These are phyloP conservation scores for Penicillium capsulatum DNA, from an alignment of 2,329 filamentous ascomycete genomes.

Conservation along the genomic window DNA sequence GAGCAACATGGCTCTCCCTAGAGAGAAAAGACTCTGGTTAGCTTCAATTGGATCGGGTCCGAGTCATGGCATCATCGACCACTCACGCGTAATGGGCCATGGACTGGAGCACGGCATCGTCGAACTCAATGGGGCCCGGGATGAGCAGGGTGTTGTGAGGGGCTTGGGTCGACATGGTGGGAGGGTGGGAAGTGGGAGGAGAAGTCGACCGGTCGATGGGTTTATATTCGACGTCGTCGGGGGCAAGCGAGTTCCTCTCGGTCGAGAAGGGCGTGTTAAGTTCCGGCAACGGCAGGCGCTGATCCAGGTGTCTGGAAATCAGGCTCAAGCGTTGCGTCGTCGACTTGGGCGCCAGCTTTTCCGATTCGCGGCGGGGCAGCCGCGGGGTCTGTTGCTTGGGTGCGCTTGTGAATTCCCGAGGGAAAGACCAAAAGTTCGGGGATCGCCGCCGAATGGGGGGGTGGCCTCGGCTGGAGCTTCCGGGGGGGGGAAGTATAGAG, in stretches of 20 bases:
- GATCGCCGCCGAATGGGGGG: constrained; percentile 21
- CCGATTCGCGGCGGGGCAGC: constrained; percentile 34
- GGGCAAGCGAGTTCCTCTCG: constrained; percentile 50
- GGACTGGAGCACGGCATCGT: constrained; percentile 89
- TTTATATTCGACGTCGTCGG: constrained; percentile 54
- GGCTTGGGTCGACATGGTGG: constrained; percentile 56
- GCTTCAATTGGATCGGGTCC: constrained; percentile 6
- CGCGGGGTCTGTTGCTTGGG: constrained; percentile 25
- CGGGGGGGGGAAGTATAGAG: background rate
- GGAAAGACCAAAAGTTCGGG: constrained; percentile 23
- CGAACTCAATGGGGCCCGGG: constrained; percentile 95
- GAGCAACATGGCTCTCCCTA: constrained; percentile 90
- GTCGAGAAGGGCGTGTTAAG: constrained; percentile 62
- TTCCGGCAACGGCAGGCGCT: constrained; percentile 51
- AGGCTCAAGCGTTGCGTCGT: constrained; percentile 53
- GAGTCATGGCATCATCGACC: background rate
- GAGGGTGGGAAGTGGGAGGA: constrained; percentile 18
- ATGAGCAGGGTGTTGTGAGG: constrained; percentile 77
- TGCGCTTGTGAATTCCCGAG: constrained; percentile 20
- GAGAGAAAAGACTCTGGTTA: constrained; percentile 7
- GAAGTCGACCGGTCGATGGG: constrained; percentile 34
- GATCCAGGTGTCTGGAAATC: constrained; percentile 58
- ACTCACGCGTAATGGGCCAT: constrained; percentile 78
- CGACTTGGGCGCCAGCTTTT: constrained; percentile 48
- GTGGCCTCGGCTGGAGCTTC: constrained; percentile 11